Evolutionary conservation across 208 protist species (phyloP).

Genomic region (Wallacemonas sp.): DNA sequence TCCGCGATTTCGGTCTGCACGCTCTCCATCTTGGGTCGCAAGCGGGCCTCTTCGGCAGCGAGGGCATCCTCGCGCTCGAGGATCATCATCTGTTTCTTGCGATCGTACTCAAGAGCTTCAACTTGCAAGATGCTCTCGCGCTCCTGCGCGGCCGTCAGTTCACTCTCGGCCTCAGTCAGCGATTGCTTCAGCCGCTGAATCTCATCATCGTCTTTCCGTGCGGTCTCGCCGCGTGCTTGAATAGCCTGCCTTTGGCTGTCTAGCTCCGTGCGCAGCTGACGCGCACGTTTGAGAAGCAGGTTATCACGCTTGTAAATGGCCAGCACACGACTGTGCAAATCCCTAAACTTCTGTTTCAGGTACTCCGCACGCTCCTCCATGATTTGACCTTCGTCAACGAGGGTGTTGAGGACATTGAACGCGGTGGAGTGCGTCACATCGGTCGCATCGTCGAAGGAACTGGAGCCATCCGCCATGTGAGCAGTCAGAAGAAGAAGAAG

Average conservation of each 20-base stretch:
- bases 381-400: constrained; percentile 88
- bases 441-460: constrained; percentile 53
- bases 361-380: constrained; percentile 82
- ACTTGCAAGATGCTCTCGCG: constrained; percentile 91
- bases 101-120: constrained; percentile 89
- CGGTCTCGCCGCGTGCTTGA: constrained; percentile 54
- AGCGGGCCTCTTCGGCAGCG: constrained; percentile 84
- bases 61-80: constrained; percentile 88
- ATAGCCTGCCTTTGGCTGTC: constrained; percentile 78
- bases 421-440: constrained; percentile 90
- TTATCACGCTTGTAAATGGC: constrained; percentile 90
- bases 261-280: constrained; percentile 79
- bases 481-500: background rate
- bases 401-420: constrained; percentile 68
- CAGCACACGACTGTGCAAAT: constrained; percentile 85
- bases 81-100: constrained; percentile 82
- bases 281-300: constrained; percentile 81
- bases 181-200: constrained; percentile 82
- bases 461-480: constrained; percentile 3
- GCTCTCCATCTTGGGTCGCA: constrained; percentile 80
- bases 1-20: constrained; percentile 67
- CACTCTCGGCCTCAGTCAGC: constrained; percentile 68
- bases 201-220: constrained; percentile 77
- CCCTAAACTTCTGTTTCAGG: constrained; percentile 84
- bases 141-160: constrained; percentile 79